phyloP scores from a whole-genome alignment of 1,284 basidiomycete genomes.

The Lentinula novae-zelandiae region DNA sequence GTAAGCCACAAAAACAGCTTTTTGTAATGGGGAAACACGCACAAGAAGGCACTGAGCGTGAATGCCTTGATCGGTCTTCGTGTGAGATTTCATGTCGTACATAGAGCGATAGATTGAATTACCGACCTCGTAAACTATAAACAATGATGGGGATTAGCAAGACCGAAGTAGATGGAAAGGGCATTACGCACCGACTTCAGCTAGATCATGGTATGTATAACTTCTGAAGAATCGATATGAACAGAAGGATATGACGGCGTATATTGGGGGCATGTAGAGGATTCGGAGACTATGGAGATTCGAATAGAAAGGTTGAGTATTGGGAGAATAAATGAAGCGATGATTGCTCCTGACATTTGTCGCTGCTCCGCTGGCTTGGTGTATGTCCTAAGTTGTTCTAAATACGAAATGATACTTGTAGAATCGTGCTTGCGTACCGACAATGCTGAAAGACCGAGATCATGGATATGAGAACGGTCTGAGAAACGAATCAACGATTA shows the following conservation, averaged over 20 bases:
- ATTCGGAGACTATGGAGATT: conserved; percentile 53
- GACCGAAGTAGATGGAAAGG: neutral
- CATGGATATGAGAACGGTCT: conserved; percentile 62
- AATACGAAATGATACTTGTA: neutral
- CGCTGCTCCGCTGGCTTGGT: conserved; percentile 65
- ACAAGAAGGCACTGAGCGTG: conserved; percentile 79
- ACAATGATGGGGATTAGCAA: conserved; percentile 6
- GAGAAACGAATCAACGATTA: conserved; percentile 5
- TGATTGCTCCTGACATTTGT: conserved; percentile 53
- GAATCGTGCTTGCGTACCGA: conserved; percentile 38
- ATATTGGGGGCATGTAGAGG: conserved; percentile 77
- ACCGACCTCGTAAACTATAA: conserved; percentile 33
- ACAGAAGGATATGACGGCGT: conserved; percentile 85
- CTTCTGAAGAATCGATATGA: conserved; percentile 81
- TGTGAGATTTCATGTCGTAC: neutral
- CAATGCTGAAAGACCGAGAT: conserved; percentile 56
- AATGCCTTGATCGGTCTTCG: conserved; percentile 46
- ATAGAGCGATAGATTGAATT: too few species aligned
- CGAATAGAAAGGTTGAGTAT: too few species aligned
- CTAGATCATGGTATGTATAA: conserved; percentile 80
- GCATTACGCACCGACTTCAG: conserved; percentile 56
- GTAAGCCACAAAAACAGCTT: conserved; percentile 13
- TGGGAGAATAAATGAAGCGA: neutral
- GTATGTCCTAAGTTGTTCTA: conserved; percentile 48
- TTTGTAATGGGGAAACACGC: conserved; percentile 26